phyloP scores from a whole-genome alignment of 768 basidiomycete species.

The Boletus sp. region DNA sequence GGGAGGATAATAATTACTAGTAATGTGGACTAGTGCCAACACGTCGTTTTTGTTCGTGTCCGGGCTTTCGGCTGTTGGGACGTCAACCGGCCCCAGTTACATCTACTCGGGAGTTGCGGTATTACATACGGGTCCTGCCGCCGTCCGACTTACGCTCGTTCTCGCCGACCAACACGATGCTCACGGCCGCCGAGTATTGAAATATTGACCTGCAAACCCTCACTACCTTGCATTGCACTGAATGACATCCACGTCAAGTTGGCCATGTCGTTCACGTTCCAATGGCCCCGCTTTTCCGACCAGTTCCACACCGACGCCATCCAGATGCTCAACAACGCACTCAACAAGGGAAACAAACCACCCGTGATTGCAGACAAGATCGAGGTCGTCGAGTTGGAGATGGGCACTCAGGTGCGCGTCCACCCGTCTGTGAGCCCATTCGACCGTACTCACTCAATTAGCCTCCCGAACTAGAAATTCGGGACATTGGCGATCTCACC shows the following conservation, averaged over 20 bases:
- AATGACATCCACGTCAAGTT: not conserved
- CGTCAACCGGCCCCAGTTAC: not conserved
- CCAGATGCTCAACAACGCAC: conserved; percentile 93
- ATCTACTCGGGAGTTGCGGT: not conserved
- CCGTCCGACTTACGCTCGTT: conserved; percentile 13
- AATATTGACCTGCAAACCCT: conserved; percentile 1
- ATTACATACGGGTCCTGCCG: not conserved
- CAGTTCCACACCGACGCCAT: conserved; percentile 96
- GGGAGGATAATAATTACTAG: not conserved
- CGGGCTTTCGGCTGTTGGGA: conserved; percentile 2
- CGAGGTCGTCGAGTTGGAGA: conserved; percentile 97
- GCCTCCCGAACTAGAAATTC: conserved; percentile 96
- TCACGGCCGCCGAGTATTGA: conserved; percentile 6
- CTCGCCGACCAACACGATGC: conserved; percentile 20
- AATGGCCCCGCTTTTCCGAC: conserved; percentile 97
- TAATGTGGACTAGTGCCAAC: not conserved
- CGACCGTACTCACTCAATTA: conserved; percentile 31
- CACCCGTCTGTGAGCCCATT: not conserved
- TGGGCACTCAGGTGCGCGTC: conserved; percentile 87
- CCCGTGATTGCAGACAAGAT: conserved; percentile 97
- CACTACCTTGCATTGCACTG: not conserved
- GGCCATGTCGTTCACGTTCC: conserved; percentile 83
- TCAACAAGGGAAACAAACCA: conserved; percentile 96
- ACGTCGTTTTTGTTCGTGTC: not conserved
- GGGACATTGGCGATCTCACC: conserved; percentile 96